Evolutionary conservation across 2,329 filamentous ascomycete genomes (phyloP).

Genomic region (Xylariaceae sp.): DNA sequence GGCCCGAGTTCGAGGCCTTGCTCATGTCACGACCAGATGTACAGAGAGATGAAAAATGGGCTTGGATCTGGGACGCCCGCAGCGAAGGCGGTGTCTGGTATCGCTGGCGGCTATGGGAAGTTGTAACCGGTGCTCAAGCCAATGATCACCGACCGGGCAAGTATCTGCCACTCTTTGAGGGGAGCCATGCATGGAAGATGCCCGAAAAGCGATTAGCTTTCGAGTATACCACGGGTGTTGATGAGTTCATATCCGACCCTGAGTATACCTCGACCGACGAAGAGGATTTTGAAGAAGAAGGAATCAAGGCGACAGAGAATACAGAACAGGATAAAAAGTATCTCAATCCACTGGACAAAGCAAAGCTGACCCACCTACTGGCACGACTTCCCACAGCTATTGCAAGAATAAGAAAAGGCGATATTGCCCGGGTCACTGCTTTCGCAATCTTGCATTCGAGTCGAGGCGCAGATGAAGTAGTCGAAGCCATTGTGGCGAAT

Average conservation of each 20-base stretch:
- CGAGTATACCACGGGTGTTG: constrained; percentile 72
- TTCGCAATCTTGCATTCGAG: constrained; percentile 89
- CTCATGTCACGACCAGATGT: constrained; percentile 84
- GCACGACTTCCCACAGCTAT: constrained; percentile 74
- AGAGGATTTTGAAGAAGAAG: constrained; percentile 64
- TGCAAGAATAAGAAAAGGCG: constrained; percentile 72
- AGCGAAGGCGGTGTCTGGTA: constrained; percentile 84
- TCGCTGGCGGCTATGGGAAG: constrained; percentile 84
- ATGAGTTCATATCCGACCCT: constrained; percentile 76
- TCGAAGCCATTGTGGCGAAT: constrained; percentile 83
- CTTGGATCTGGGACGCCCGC: constrained; percentile 86
- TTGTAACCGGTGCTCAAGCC: constrained; percentile 63
- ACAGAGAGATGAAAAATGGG: constrained; percentile 83
- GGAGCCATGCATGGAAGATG: constrained; percentile 70
- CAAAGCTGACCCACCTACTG: constrained; percentile 80
- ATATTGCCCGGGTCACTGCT: constrained; percentile 78
- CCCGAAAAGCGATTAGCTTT: constrained; percentile 72
- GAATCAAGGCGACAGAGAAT: constrained; percentile 38
- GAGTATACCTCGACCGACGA: constrained; percentile 87
- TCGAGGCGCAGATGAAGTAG: constrained; percentile 81
- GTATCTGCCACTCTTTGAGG: constrained; percentile 69
- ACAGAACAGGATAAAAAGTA: constrained; percentile 55
- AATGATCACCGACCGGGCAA: constrained; percentile 42
- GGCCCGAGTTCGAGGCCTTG: constrained; percentile 84
- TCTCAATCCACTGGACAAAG: constrained; percentile 77